Evolutionary conservation across 116 monocot genomes (phyloP), one percentile per base, ranked within the genome.

Genomic region (Dioscorea cayenensis): DNA sequence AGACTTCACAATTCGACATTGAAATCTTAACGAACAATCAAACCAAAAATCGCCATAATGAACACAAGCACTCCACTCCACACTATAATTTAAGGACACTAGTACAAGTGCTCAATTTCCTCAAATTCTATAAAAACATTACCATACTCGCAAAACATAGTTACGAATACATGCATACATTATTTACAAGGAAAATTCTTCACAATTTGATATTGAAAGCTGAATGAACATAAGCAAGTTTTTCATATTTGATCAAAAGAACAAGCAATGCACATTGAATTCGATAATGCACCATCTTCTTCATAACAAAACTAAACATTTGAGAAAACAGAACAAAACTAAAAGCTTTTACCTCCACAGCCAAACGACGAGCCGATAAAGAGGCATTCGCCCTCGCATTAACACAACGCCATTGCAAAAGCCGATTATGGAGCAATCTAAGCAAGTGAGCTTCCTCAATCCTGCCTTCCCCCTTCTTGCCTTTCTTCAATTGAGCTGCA

Each of bases 371-470:
- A 37, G 32, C 27, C 66, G 64, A 62, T 17, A 77, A 29, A 0
- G 75, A 75, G 32, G 80, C 80, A 80, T 63, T 71, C 21, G 77
- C 66, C 36, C 67, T 77, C 14, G 90, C 81, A 79, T 81, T 86
- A 14, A 82, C 79, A 32, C 36, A 86, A 28, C 82, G 70, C 89
- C 93, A 93, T 38, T 93, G 93, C 78, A 93, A 73, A 76, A 86
- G 77, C 23, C 84, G 55, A 38, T 87, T 93, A 72, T 92, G 70
- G n/a, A 88, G 71, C 49, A 92, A 60, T 73, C 88, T 81, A 77
- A 92, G 63, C 37, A 73, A 61, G 66, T 92, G 92, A 51, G 88
- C 92, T 52, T 92, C 88, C 63, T 88, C 92, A 14, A 91, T 87
- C 63, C 78, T 66, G 49, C 51, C 80, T 66, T 85, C 91, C 59